phyloP scores from a whole-genome alignment of 2,329 filamentous ascomycete species.

The Pezicula carpinea region DNA sequence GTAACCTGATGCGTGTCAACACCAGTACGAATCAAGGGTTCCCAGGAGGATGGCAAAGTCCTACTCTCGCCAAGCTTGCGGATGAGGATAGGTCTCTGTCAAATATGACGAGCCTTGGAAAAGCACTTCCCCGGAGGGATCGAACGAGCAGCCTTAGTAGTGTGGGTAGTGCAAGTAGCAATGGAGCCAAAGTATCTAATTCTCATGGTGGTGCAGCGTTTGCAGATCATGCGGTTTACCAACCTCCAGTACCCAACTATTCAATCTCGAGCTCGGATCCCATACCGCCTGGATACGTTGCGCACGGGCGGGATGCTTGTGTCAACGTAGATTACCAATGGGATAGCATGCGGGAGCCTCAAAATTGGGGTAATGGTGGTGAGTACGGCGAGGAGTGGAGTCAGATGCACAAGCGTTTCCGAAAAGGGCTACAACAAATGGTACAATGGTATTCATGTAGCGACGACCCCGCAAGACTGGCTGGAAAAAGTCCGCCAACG shows the following conservation, averaged over 20 bases:
- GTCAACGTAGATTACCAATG: slow-evolving; percentile 88
- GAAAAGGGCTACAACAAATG: slow-evolving; percentile 71
- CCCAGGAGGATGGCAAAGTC: slow-evolving; percentile 32
- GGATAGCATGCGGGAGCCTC: slow-evolving; percentile 79
- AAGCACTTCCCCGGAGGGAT: slow-evolving; percentile 24
- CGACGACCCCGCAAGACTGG: slow-evolving; percentile 47
- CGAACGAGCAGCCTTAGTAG: slow-evolving; percentile 30
- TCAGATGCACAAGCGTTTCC: slow-evolving; percentile 87
- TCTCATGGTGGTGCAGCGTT: slow-evolving; percentile 3
- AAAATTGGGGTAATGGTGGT: slow-evolving; percentile 84
- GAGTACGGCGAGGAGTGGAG: slow-evolving; percentile 93
- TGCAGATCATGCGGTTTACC: slow-evolving; percentile 48
- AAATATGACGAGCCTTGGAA: slow-evolving; percentile 19
- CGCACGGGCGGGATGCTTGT: slow-evolving; percentile 85
- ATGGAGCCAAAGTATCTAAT: slow-evolving; percentile 6
- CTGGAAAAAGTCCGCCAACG: slow-evolving; percentile 39
- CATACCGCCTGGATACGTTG: slow-evolving; percentile 83
- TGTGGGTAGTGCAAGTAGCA: slow-evolving; percentile 5
- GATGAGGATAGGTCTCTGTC: slow-evolving; percentile 23
- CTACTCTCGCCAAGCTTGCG: slow-evolving; percentile 18
- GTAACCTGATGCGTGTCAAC: slow-evolving; percentile 27
- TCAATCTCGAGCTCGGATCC: slow-evolving; percentile 74
- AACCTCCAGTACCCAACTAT: slow-evolving; percentile 74
- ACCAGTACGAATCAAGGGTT: slow-evolving; percentile 29
- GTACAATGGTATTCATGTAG: slow-evolving; percentile 74